phyloP scores from a whole-genome alignment of 1,139 yeast genomes.

The Geotrichum citri-aurantii region DNA sequence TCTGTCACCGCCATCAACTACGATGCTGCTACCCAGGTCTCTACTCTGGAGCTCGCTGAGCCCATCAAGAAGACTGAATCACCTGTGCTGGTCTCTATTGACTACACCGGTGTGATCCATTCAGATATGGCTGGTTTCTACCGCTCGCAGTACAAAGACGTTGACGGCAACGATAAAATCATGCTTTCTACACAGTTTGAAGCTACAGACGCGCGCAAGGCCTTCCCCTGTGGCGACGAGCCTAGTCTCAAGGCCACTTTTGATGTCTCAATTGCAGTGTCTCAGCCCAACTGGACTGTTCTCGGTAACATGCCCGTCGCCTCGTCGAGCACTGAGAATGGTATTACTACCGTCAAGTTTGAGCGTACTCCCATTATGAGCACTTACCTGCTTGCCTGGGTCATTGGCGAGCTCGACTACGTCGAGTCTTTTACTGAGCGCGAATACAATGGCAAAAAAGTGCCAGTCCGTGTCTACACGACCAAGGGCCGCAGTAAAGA shows the following conservation, averaged over 20 bases:
- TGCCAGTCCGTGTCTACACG: constrained; percentile 68
- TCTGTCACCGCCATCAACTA: constrained; percentile 23
- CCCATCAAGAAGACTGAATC: constrained; percentile 27
- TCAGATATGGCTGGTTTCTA: constrained; percentile 84
- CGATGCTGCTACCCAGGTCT: constrained; percentile 34
- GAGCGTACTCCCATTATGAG: constrained; percentile 69
- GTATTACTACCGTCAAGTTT: constrained; percentile 39
- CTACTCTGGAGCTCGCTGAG: constrained; percentile 30
- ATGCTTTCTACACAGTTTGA: constrained; percentile 86
- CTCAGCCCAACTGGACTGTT: constrained; percentile 58
- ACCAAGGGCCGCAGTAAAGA: constrained; percentile 59
- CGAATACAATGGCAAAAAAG: constrained; percentile 44
- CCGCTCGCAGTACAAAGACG: constrained; percentile 58
- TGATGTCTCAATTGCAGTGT: constrained; percentile 58
- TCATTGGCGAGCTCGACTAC: constrained; percentile 69
- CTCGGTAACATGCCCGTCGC: constrained; percentile 76
- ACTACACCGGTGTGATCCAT: constrained; percentile 48
- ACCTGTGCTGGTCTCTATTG: constrained; percentile 34
- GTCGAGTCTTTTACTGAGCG: constrained; percentile 44
- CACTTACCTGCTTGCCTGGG: constrained; percentile 71
- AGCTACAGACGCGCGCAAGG: constrained; percentile 84
- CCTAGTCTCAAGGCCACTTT: constrained; percentile 83
- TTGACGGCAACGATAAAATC: constrained; percentile 50
- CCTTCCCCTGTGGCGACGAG: constrained; percentile 88
- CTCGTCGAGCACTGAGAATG: constrained; percentile 41